Evolutionary conservation across 345 rosid genomes (phyloP).

Genomic region (Dipteronia sinensis): DNA sequence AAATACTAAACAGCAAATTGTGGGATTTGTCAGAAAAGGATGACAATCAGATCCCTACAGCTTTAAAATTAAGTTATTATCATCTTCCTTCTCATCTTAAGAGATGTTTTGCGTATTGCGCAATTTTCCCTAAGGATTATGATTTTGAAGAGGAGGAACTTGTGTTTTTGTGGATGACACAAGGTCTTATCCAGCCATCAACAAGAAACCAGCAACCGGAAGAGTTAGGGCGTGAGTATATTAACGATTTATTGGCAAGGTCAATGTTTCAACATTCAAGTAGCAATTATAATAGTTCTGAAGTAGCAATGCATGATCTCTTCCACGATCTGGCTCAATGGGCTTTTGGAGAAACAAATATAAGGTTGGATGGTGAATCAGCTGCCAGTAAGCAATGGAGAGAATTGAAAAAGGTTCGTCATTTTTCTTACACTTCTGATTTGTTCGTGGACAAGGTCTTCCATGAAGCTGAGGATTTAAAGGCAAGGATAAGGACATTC

Average conservation of each 20-base stretch:
- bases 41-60: background rate
- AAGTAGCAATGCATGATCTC: slow-evolving; percentile 24
- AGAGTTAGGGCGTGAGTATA: background rate
- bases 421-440: background rate
- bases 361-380: background rate
- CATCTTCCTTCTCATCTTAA: slow-evolving; percentile 31
- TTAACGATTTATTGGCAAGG: background rate
- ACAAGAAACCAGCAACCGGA: background rate
- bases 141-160: background rate
- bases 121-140: background rate
- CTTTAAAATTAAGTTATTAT: background rate
- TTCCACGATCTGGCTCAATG: slow-evolving; percentile 13
- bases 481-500: slow-evolving; percentile 2
- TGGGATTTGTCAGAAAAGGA: background rate
- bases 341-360: background rate
- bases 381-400: too few relatives aligned
- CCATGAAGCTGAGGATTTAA: background rate
- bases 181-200: slow-evolving; percentile 23
- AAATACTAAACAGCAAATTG: background rate
- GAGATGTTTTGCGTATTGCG: slow-evolving; percentile 34
- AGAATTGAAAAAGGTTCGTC: background rate
- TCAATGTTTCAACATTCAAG: slow-evolving; percentile 6
- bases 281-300: too few relatives aligned
- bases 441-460: background rate
- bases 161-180: slow-evolving; percentile 27